These are phyloP conservation scores for Pseudonitzschia pungens DNA, from an alignment of 108 stramenopile genomes.

Conservation along the genomic window DNA sequence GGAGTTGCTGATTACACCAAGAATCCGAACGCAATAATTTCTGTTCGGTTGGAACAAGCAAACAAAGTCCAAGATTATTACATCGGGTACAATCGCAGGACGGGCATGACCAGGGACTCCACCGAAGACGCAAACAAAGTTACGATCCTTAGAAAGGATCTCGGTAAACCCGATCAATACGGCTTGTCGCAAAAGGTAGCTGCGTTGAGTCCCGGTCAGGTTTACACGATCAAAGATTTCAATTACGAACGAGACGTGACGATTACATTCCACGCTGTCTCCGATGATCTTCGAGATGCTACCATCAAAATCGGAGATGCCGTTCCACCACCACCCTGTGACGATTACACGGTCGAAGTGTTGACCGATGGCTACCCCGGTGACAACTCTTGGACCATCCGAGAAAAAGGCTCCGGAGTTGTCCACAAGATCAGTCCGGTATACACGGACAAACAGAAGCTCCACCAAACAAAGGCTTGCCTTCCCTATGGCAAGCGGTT, in stretches of 20 bases:
- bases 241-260: background rate
- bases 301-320: background rate
- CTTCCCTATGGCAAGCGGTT: too few relatives aligned
- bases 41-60: background rate
- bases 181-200: conserved; percentile 36
- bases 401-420: background rate
- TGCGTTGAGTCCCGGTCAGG: conserved; percentile 34
- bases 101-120: conserved; percentile 37
- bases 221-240: conserved; percentile 27
- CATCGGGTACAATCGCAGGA: conserved; percentile 42
- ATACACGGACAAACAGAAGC: background rate
- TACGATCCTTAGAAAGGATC: conserved; percentile 20
- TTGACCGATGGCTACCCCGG: background rate
- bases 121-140: conserved; percentile 36
- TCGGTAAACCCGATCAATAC: conserved; percentile 21
- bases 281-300: background rate
- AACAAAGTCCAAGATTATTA: conserved; percentile 17
- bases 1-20: background rate
- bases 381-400: background rate
- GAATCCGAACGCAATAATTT: background rate
- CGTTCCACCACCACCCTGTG: background rate
- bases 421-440: background rate
- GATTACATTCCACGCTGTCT: background rate
- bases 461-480: background rate
- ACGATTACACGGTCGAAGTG: background rate